phyloP scores from a whole-genome alignment of 305 asterid species.

The Solanum aculeatissimum region DNA sequence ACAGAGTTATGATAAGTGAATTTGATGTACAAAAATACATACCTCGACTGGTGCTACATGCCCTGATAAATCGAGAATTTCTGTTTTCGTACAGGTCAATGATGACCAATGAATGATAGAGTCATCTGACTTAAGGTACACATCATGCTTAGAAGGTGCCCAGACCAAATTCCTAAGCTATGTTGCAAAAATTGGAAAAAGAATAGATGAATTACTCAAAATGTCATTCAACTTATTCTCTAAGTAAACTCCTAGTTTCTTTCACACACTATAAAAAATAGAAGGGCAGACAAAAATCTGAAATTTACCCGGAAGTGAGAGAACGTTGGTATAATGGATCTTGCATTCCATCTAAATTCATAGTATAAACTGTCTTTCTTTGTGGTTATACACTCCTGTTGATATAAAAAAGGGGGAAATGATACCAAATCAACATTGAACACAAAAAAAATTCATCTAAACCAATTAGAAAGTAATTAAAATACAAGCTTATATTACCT shows the following conservation, averaged over 20 bases:
- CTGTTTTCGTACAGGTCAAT: no score
- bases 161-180: constrained; percentile 29
- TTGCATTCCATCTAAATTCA: no score
- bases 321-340: no score
- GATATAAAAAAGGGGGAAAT: neutral
- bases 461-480: no score
- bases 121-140: constrained; percentile 16
- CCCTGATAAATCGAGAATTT: no score
- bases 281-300: neutral
- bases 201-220: neutral
- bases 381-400: constrained; percentile 20
- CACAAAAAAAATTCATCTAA: neutral
- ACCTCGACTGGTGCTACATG: no score
- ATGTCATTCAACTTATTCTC: neutral
- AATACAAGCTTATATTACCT: no score
- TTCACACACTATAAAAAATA: neutral
- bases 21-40: no score
- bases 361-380: no score
- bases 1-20: neutral
- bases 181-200: constrained; percentile 2
- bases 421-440: neutral
- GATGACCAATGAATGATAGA: no score
- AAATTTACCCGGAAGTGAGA: neutral
- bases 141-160: constrained; percentile 27
- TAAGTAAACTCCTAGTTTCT: neutral